phyloP scores from a whole-genome alignment of 768 basidiomycete species.

The Leccinum variicolor region DNA sequence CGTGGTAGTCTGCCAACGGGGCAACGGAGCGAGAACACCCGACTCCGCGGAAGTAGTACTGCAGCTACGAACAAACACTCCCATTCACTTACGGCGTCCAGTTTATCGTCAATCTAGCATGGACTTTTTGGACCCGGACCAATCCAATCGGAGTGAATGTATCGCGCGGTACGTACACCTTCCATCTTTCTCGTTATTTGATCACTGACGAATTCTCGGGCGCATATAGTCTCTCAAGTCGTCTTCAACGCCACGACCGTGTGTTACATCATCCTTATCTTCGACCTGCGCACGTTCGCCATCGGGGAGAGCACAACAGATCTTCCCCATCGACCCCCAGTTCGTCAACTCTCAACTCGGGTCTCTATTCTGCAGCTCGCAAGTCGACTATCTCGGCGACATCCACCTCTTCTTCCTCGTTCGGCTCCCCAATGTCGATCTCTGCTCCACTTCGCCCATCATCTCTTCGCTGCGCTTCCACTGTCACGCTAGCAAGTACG shows the following conservation, averaged over 20 bases:
- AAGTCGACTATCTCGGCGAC: conserved; percentile 30
- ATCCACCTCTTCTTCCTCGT: conserved; percentile 30
- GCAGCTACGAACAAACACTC: conserved; percentile 49
- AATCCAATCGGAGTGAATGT: conserved; percentile 42
- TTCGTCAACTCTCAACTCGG: conserved; percentile 58
- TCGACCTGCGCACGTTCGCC: conserved; percentile 31
- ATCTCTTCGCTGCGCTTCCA: conserved; percentile 40
- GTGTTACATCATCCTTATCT: conserved; percentile 62
- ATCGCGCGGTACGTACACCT: conserved; percentile 57
- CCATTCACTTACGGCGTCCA: conserved; percentile 44
- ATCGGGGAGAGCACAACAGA: conserved; percentile 20
- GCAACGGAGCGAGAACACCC: conserved; percentile 18
- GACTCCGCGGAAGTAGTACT: conserved; percentile 41
- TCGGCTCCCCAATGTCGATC: conserved; percentile 36
- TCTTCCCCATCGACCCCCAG: conserved; percentile 54
- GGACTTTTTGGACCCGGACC: conserved; percentile 69
- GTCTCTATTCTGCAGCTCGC: conserved; percentile 27
- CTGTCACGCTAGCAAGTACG: conserved; percentile 27
- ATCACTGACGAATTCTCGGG: conserved; percentile 7
- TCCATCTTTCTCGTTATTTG: conserved; percentile 5
- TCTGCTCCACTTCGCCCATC: conserved; percentile 39
- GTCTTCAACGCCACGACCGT: conserved; percentile 63
- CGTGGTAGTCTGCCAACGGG: conserved; percentile 7
- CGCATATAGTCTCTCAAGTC: conserved; percentile 54
- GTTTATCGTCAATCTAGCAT: conserved; percentile 82